Base-by-base conservation (phyloP, 2,329 filamentous ascomycete genomes). In the Bimuria novae-zelandiae region DNA sequence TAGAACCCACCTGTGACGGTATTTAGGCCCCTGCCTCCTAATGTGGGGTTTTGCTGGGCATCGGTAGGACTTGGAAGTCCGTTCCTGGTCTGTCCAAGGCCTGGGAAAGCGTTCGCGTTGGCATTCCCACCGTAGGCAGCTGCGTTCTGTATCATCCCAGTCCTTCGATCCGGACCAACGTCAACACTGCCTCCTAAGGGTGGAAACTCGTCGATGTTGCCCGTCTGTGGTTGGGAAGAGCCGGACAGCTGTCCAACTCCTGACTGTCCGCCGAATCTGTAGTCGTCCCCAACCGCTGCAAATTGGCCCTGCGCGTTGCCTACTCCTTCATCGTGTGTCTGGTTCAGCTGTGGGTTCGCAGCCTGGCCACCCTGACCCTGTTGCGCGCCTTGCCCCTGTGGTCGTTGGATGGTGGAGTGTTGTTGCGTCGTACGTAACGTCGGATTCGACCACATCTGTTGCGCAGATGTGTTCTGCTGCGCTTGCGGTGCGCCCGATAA, bases 191-290 rank as follows among this genome's bases (percentile, higher is more conserved):
- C 79, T 47, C 82, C 80, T 43, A 86, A 70, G n/a, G 84, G 82
- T 53, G 83, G 82, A 53, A 85, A 86, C 49, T 85, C 83, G 14
- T 85, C 82, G 42, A 83, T 82, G 60, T 80, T 83, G 57, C 79
- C 79, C 22, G 82, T 77, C 59, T 82, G 80, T 36, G 81, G 80
- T 56, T 84, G 82, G 33, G 71, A 72, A 35, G 75, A 73, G 19
- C 75, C 75, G 46, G 78, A 76, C 44, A 82, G 68, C 63, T 82
- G 80, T 45, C 79, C 79, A 49, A 79, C 79, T 32, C 81, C 79
- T 42, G 76, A 76, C 65, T 83, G 80, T 29, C 79, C 80, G 33
- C 83, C 83, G 61, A 81, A 84, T 32, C 82, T 77, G 60, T 82
- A 84, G 55, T 84, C 81, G 63, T 80, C 82, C 53, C 77, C 75